These are phyloP conservation scores for Mycena galericulata DNA, from an alignment of 768 basidiomycete species.

Conservation along the genomic window DNA sequence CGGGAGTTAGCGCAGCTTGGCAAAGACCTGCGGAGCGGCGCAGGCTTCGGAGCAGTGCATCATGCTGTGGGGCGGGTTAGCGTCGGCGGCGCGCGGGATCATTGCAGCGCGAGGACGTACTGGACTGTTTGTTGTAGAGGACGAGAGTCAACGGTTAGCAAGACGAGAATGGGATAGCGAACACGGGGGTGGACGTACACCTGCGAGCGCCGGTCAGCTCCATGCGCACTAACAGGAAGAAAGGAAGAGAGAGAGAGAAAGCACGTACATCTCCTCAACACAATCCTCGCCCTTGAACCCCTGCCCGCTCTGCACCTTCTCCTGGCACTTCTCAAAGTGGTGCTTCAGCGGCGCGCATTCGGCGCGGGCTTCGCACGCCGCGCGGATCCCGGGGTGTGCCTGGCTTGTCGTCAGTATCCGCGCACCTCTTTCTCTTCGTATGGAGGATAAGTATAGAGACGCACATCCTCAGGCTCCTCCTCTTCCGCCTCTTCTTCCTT, in stretches of 20 bases:
- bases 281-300: constrained; percentile 94
- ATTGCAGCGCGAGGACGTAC: constrained; percentile 56
- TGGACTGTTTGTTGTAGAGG: constrained; percentile 61
- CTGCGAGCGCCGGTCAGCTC: too few species aligned
- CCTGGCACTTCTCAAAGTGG: constrained; percentile 92
- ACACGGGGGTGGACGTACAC: constrained; percentile 46
- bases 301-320: constrained; percentile 85
- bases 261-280: constrained; percentile 88
- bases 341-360: constrained; percentile 78
- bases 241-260: constrained; percentile 38
- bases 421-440: neutral
- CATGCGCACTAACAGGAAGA: constrained; percentile 23
- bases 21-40: constrained; percentile 85
- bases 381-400: constrained; percentile 77
- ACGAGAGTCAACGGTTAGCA: neutral
- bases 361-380: constrained; percentile 75
- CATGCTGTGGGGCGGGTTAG: constrained; percentile 60
- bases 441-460: neutral
- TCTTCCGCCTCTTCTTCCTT: constrained; percentile 11
- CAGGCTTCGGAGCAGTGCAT: constrained; percentile 82
- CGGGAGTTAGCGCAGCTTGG: constrained; percentile 80
- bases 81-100: constrained; percentile 23
- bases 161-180: constrained; percentile 24
- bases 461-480: constrained; percentile 24
- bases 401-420: constrained; percentile 42